Conservation (phyloP, 2,329 filamentous ascomycete genomes). For the Aspergillus sp. region DNA sequence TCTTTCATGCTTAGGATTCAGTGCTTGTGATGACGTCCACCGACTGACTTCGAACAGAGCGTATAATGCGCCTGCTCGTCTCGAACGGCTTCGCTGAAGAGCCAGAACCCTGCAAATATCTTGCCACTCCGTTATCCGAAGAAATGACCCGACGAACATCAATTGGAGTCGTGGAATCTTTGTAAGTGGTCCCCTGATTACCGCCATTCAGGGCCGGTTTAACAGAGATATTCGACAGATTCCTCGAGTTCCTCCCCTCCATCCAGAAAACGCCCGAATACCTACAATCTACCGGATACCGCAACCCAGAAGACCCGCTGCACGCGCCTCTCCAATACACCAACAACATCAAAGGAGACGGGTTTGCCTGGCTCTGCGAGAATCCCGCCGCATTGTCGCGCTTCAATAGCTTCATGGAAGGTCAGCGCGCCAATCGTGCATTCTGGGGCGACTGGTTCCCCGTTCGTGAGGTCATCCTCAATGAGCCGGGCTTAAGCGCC, state of each 20-base stretch:
- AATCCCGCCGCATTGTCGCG: slow-evolving; percentile 17
- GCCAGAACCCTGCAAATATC: slow-evolving; percentile 12
- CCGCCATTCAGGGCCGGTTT: background rate
- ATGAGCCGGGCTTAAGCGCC: slow-evolving; percentile 10
- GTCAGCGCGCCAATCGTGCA: slow-evolving; percentile 14
- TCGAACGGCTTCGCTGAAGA: slow-evolving; percentile 18
- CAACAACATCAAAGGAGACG: slow-evolving; percentile 11
- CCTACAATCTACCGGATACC: slow-evolving; percentile 15
- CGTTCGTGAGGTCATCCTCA: slow-evolving; percentile 16
- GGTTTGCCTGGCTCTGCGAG: slow-evolving; percentile 20
- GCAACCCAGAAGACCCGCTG: slow-evolving; percentile 16
- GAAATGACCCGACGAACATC: slow-evolving; percentile 19
- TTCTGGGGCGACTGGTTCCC: slow-evolving; percentile 27
- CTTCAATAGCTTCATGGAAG: slow-evolving; percentile 29
- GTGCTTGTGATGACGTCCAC: background rate
- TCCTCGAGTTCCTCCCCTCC: slow-evolving; percentile 20
- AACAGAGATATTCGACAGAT: background rate
- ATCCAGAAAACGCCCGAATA: slow-evolving; percentile 22
- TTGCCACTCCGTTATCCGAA: slow-evolving; percentile 15
- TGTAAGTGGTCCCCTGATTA: slow-evolving; percentile 11
- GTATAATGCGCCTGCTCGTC: slow-evolving; percentile 23
- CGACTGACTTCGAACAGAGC: slow-evolving; percentile 10
- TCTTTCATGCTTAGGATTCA: background rate
- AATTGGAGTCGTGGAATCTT: slow-evolving; percentile 17
- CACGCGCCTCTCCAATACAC: slow-evolving; percentile 15